A percentile compares a stretch with the other conserved stretches of the same genome.
Evolutionary conservation across 2,329 filamentous ascomycete genomes (phyloP).

Genomic region (Trichoderma afroharzianum): DNA sequence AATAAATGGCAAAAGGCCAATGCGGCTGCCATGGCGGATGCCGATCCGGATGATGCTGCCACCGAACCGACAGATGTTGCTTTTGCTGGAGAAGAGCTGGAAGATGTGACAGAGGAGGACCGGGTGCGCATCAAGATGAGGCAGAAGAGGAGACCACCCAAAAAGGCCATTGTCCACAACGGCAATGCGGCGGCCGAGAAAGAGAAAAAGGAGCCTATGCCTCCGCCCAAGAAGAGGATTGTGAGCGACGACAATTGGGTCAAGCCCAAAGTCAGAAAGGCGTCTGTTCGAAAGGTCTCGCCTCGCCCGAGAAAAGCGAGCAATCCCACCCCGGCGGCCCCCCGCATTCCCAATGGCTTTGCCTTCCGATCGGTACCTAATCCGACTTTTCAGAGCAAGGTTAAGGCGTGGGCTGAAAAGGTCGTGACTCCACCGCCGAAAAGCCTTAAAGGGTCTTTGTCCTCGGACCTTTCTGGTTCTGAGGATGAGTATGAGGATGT

Average conservation of each 20-base stretch:
- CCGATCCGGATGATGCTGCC: slow-evolving; percentile 49
- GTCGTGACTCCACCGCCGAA: slow-evolving; percentile 46
- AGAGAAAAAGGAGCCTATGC: slow-evolving; percentile 31
- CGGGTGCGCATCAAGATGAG: slow-evolving; percentile 54
- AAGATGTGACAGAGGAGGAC: slow-evolving; percentile 60
- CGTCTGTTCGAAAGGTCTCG: slow-evolving; percentile 40
- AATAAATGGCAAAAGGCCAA: slow-evolving; percentile 81
- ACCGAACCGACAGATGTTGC: slow-evolving; percentile 61
- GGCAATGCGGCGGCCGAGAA: slow-evolving; percentile 21
- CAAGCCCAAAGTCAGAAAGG: slow-evolving; percentile 54
- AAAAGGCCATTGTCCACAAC: slow-evolving; percentile 22
- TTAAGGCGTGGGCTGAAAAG: slow-evolving; percentile 58
- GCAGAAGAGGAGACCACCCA: slow-evolving; percentile 40
- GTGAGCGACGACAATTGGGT: slow-evolving; percentile 92
- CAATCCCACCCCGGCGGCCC: slow-evolving; percentile 22
- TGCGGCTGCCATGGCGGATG: slow-evolving; percentile 57
- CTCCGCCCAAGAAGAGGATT: slow-evolving; percentile 82
- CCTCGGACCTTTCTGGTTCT: slow-evolving; percentile 1
- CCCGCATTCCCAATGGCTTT: slow-evolving; percentile 56
- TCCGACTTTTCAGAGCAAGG: slow-evolving; percentile 55
- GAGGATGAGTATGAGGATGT: slow-evolving; percentile 27
- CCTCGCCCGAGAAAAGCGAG: slow-evolving; percentile 33
- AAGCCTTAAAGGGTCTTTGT: slow-evolving; percentile 30
- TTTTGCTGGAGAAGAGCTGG: slow-evolving; percentile 53
- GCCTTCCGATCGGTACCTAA: slow-evolving; percentile 51